These are phyloP conservation scores for Trichoderma oligosporum DNA, from an alignment of 2,329 filamentous ascomycete species.

Conservation along the genomic window DNA sequence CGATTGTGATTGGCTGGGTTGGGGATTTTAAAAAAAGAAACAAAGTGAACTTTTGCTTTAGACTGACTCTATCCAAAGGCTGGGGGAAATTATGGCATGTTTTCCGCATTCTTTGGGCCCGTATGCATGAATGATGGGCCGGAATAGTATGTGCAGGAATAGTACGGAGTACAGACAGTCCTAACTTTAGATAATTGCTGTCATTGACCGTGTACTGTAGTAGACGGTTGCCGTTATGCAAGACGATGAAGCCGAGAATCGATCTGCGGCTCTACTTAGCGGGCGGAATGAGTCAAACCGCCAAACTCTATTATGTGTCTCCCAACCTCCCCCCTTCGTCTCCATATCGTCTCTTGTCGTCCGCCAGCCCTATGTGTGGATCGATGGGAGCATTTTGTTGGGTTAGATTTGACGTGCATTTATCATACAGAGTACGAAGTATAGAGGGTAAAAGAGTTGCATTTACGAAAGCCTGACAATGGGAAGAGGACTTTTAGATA, in stretches of 20 bases:
- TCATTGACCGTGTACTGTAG: neutral
- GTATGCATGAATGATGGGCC: conserved; percentile 8
- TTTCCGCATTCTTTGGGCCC: conserved; percentile 5
- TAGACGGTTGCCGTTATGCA: neutral
- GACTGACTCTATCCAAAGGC: too few species aligned
- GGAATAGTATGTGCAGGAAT: neutral
- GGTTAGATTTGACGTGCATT: conserved; percentile 5
- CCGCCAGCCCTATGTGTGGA: conserved; percentile 16
- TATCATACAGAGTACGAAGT: neutral
- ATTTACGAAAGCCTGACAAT: neutral
- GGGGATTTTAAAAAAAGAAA: neutral
- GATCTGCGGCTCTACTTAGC: conserved; percentile 5
- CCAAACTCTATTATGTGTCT: neutral
- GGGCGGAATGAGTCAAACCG: conserved; percentile 9
- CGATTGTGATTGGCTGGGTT: neutral
- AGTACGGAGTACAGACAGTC: too few species aligned
- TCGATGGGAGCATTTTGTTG: neutral
- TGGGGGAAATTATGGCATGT: neutral
- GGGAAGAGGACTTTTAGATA: neutral
- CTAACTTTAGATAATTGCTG: too few species aligned
- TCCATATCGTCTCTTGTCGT: neutral
- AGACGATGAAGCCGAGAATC: neutral
- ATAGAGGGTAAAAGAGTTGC: neutral
- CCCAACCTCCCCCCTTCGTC: neutral
- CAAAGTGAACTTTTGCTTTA: neutral